Evolutionary conservation across 306 rosid species (phyloP), one percentile per base, ranked within the genome.

Genomic region (Pterocarpus macrocarpus): DNA sequence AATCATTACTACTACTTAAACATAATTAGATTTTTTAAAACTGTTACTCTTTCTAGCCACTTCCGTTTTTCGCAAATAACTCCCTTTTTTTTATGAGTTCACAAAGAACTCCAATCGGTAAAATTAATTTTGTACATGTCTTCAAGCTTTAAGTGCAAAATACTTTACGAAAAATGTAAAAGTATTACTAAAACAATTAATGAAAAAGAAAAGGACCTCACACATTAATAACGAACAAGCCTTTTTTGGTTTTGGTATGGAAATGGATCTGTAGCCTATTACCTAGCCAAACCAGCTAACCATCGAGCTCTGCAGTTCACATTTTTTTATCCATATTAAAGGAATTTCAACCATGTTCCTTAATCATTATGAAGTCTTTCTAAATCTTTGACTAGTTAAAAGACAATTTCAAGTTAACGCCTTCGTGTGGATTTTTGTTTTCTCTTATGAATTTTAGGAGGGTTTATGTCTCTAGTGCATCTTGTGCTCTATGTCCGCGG

Each of bases 161-260:
- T 7, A 35, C 15, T 38, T 73, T 17, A 12, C 13, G 10, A 30
- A 79, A 58, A 62, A 61, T 33, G 4, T 34, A 34, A 13, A 69
- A 62, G 67, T 64, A 63, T 64, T 34, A 59, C 49, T 75, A 38
- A 69, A 68, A 15, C 58, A 52, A 6, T 17, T 44, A 14, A 69
- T 61, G 73, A 69, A 76, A 82, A 76, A 62, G 82, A 82, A 83
- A 77, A 82, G 75, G 86, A 83, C 82, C 62, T 55, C 79, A 53
- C 85, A 69, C 56, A 71, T 83, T 83, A 52, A 83, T 62, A 57
- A 16, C 73, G 3, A 71, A 30, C 64, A 64, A 77, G 64, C 17
- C 70, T 77, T 71, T 76, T 77, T 82, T 73, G 28, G 79, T 77
- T 83, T 71, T 33, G 69, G 64, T 34, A 64, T 70, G 36, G 69